phyloP scores from a whole-genome alignment of 1,284 basidiomycete genomes.

The Ceratobasidium sp. region DNA sequence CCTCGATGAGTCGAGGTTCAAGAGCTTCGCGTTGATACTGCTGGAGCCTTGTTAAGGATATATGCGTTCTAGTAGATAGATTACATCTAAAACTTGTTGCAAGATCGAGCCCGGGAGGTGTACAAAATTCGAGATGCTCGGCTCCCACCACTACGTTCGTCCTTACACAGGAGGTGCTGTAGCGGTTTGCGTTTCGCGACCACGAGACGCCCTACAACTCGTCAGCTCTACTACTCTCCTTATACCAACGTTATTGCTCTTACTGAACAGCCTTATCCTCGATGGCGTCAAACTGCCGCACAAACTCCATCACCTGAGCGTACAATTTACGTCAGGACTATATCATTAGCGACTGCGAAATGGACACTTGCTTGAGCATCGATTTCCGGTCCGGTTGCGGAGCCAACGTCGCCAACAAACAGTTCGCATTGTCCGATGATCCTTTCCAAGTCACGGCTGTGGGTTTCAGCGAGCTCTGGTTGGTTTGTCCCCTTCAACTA shows the following conservation, averaged over 20 bases:
- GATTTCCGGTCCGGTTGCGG: constrained; percentile 20
- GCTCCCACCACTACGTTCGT: too few species aligned
- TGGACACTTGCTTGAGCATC: constrained; percentile 18
- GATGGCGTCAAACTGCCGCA: constrained; percentile 34
- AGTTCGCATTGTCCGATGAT: constrained; percentile 32
- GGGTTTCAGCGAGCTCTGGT: constrained; percentile 37
- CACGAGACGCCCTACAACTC: background rate
- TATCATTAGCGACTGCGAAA: background rate
- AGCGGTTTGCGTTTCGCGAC: background rate
- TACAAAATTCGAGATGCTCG: too few species aligned
- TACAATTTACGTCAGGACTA: too few species aligned
- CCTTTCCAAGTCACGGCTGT: constrained; percentile 27
- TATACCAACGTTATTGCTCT: background rate
- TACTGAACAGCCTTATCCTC: constrained; percentile 33
- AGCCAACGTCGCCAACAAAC: constrained; percentile 37
- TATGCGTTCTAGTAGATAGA: too few species aligned
- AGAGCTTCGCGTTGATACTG: too few species aligned
- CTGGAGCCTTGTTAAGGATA: too few species aligned
- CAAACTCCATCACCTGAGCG: constrained; percentile 28
- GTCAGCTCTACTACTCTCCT: background rate
- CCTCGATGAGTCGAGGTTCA: too few species aligned
- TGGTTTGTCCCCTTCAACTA: constrained; percentile 44
- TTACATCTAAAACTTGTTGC: too few species aligned
- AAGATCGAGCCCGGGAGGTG: too few species aligned
- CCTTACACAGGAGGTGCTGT: constrained; percentile 3